These are phyloP conservation scores for Aspergillus panamensis DNA, from an alignment of 495 filamentous ascomycete species.

Conservation along the genomic window DNA sequence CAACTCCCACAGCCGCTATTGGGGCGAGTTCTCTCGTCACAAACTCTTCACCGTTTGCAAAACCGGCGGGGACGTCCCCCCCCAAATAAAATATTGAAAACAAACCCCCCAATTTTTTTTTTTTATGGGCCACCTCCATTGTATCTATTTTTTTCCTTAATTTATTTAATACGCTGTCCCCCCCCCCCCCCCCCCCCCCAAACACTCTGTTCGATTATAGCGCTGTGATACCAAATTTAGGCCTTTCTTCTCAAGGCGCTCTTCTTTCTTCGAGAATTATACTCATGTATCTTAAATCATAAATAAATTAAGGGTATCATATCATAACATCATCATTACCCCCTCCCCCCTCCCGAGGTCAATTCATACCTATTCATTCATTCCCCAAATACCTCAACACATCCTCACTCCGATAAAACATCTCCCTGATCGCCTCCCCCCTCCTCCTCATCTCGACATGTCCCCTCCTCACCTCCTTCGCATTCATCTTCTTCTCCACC, in stretches of 20 bases:
- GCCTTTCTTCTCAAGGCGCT: constrained; percentile 18
- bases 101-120: too few relatives aligned
- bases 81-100: too few relatives aligned
- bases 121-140: too few relatives aligned
- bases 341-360: background rate
- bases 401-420: constrained; percentile 68
- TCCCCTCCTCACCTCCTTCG: constrained; percentile 62
- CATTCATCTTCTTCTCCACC: constrained; percentile 57
- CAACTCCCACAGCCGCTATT: too few relatives aligned
- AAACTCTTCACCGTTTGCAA: too few relatives aligned
- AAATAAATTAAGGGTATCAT: constrained; percentile 17
- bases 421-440: constrained; percentile 56
- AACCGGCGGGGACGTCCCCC: too few relatives aligned
- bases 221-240: constrained; percentile 41
- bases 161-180: too few relatives aligned
- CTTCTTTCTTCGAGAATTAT: background rate
- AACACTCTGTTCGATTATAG: constrained; percentile 19
- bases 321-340: background rate
- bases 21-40: too few relatives aligned
- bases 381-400: constrained; percentile 68
- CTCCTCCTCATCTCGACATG: constrained; percentile 58
- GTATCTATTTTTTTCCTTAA: too few relatives aligned
- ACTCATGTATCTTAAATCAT: background rate
- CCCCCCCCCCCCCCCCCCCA: background rate
- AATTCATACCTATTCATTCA: constrained; percentile 6